Percentiles rank a stretch among this genome's conserved stretches.
These are phyloP conservation scores for Globisporangium rhizosaccharum DNA, from an alignment of 352 stramenopile genomes.

Conservation along the genomic window DNA sequence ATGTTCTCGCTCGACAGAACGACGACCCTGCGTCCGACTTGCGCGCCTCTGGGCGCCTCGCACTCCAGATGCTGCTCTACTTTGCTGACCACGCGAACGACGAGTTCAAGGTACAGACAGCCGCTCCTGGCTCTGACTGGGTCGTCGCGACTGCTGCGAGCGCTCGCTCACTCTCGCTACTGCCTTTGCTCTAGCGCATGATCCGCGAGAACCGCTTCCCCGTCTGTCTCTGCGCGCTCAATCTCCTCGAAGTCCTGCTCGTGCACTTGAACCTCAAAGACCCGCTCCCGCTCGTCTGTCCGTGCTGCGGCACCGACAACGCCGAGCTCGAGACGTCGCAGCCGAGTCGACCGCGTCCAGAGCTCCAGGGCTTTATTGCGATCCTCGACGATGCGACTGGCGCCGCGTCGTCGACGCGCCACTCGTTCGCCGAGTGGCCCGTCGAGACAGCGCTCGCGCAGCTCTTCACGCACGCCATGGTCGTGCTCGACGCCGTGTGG, in stretches of 20 bases:
- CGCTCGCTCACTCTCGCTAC: not conserved
- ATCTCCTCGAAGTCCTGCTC: slow-evolving; percentile 63
- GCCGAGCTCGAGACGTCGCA: slow-evolving; percentile 50
- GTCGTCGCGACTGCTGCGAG: too few relatives aligned
- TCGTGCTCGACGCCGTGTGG: slow-evolving; percentile 58
- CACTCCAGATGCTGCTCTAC: slow-evolving; percentile 60
- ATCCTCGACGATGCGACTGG: slow-evolving; percentile 43
- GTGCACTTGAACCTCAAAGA: slow-evolving; percentile 69
- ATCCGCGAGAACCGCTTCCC: slow-evolving; percentile 67
- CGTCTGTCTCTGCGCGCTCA: slow-evolving; percentile 53
- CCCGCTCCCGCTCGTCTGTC: slow-evolving; percentile 52
- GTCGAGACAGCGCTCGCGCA: slow-evolving; percentile 51
- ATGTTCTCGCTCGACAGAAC: slow-evolving; percentile 21
- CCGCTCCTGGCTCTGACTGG: too few relatives aligned
- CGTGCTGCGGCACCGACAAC: slow-evolving; percentile 66
- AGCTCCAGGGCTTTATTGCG: slow-evolving; percentile 46
- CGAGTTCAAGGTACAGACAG: slow-evolving; percentile 45
- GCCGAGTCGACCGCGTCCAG: slow-evolving; percentile 40
- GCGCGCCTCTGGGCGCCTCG: slow-evolving; percentile 49
- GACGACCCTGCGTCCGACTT: slow-evolving; percentile 58
- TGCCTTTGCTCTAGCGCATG: slow-evolving; percentile 34
- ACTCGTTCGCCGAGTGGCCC: slow-evolving; percentile 31
- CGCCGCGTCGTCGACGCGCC: slow-evolving; percentile 28
- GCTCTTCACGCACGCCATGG: slow-evolving; percentile 55
- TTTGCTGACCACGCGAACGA: slow-evolving; percentile 65